phyloP scores from a whole-genome alignment of 176 grass and related monocot genomes.

The Miscanthus lutarioriparius region DNA sequence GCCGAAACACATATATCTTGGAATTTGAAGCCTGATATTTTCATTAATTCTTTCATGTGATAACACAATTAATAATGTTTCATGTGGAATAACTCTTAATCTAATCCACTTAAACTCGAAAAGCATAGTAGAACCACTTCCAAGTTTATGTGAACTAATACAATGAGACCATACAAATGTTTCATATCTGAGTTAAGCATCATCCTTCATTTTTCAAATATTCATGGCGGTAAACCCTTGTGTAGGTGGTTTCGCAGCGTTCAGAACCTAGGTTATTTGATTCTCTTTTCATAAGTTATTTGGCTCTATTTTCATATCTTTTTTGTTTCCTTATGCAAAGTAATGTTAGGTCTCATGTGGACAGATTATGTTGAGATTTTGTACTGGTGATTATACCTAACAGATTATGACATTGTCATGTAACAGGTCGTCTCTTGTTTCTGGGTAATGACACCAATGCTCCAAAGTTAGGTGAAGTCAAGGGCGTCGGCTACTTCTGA shows the following conservation, averaged over 20 bases:
- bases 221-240: background rate
- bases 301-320: too few species aligned
- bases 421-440: conserved; percentile 64
- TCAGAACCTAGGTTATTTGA: conserved; percentile 1
- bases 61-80: background rate
- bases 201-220: background rate
- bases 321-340: background rate
- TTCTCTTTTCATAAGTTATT: background rate
- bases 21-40: background rate
- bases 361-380: conserved; percentile 7
- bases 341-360: background rate
- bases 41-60: background rate
- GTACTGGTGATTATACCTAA: background rate
- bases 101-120: background rate
- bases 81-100: conserved; percentile 18
- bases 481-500: conserved; percentile 68
- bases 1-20: background rate
- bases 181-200: background rate
- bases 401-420: conserved; percentile 5
- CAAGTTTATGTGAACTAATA: background rate
- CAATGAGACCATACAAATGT: background rate
- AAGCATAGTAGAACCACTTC: background rate
- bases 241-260: background rate
- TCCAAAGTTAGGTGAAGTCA: conserved; percentile 44
- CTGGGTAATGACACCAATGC: conserved; percentile 47